Evolutionary conservation across 352 stramenopile genomes (phyloP).

Genomic region (Phytophthora kernoviae): DNA sequence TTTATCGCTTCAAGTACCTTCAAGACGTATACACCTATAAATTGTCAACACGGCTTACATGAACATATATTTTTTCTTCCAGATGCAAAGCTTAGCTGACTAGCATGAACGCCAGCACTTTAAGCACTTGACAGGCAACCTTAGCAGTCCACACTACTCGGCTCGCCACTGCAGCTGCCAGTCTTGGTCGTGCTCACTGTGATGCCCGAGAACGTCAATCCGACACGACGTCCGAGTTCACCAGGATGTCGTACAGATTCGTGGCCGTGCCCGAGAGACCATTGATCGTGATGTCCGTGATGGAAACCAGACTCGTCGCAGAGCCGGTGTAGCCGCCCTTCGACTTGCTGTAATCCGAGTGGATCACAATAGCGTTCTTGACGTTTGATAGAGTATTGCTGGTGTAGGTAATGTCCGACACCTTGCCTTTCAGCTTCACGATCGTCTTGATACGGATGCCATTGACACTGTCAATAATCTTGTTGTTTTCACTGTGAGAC

Average conservation of each 20-base stretch:
- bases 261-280: slow-evolving; percentile 20
- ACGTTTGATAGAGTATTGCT: slow-evolving; percentile 8
- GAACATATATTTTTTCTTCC: no score
- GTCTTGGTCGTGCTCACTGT: slow-evolving; percentile 13
- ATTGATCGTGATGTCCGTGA: slow-evolving; percentile 10
- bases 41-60: no score
- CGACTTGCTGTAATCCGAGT: slow-evolving; percentile 15
- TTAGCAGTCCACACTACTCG: no score
- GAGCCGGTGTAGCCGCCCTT: slow-evolving; percentile 9
- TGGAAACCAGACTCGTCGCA: slow-evolving; percentile 6
- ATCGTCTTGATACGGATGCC: slow-evolving; percentile 7
- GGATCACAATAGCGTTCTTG: slow-evolving; percentile 2
- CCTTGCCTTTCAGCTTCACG: slow-evolving; percentile 5
- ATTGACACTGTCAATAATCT: slow-evolving; percentile 19
- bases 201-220: slow-evolving; percentile 30
- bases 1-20: no score
- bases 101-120: no score
- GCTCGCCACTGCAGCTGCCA: slow-evolving; percentile 19
- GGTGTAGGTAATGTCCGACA: slow-evolving; percentile 13
- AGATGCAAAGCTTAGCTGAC: no score
- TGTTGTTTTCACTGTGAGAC: slow-evolving; percentile 17
- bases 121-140: no score
- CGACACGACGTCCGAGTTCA: slow-evolving; percentile 27
- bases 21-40: no score
- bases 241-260: slow-evolving; percentile 35